Evolutionary conservation across 129 eudicot species (phyloP), one percentile per base, ranked within the genome.

Genomic region (Escallonia herrerae): DNA sequence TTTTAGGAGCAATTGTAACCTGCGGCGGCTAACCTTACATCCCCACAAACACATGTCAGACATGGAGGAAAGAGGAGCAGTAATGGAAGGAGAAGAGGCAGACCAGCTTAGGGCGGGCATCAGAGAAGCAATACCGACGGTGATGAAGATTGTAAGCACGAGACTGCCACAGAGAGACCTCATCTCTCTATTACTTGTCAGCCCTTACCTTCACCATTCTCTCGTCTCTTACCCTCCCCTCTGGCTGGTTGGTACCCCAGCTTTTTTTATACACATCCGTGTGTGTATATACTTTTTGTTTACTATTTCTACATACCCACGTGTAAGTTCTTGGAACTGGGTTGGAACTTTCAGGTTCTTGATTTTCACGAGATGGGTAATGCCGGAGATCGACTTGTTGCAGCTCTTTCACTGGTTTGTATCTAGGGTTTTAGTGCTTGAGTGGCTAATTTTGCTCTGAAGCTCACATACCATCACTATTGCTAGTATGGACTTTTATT

Each of bases 321-420:
- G 1, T 22, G 33, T 22, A 22, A 22, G 33, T 22, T 22, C 33
- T 22, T 57, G 10, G 51, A 3, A n/a, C 12, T 68, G 52, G 3
- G 9, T 66, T 49, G 40, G 48, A 43, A 42, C 64, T 15, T 56
- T 38, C 78, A 93, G 98, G 87, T 76, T 57, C 91, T 93, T 78
- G 98, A 88, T 80, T 82, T 93, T 67, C 98, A 73, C 55, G 98
- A 93, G 74, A 81, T 72, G 82, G 77, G 8, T 51, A 81, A 81
- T 73, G 91, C 98, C 58, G 96, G 98, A 59, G 75, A 81, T 73
- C 87, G 98, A 65, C 95, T 93, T 12, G 40, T 88, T 40, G 80
- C 91, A 59, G 98, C 95, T 69, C 95, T 93, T 62, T 82, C 96
- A 47, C 83, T 93, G 87, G 98, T 93, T 63, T 59, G 91, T 74